Evolutionary conservation across 768 basidiomycete genomes (phyloP), one percentile per base, ranked within the genome.

Genomic region (Psilocybe azurescens): DNA sequence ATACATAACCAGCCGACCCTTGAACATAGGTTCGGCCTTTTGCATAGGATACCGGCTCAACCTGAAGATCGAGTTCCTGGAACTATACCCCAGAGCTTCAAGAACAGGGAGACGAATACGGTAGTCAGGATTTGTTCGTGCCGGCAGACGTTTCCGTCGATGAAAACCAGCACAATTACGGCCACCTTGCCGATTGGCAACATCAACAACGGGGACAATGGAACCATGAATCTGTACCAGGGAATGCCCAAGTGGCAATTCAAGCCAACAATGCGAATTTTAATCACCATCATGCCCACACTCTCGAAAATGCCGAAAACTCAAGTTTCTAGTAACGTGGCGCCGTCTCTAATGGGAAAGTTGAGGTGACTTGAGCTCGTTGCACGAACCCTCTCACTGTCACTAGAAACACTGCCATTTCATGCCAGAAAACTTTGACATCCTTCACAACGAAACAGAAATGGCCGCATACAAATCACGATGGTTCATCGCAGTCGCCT

Each of bases 1-100:
- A 16, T 29, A 14, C 20, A 54, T 16, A 38, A 1, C 51, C 59
- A 36, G 33, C 46, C 14, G 30, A 29, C 56, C 48, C 38, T 52
- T 61, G 33, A 66, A 46, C 48, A 46, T 63, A 95, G 94, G 1
- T 97, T 92, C 73, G 95, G 95, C 4, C 84, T 97, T 20, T 79
- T 99, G 39, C 97, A 99, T 75, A 89, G 97, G 57, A 97, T 99
- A 65, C 96, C 96, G 5, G 86, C 90, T 38, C 88, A 91, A 47
- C 82, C 88, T 10, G 77, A 80, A 32, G 86, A 89, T 62, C 84
- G 81, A 47, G 68, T 82, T 55, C 83, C 85, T 5, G 86, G 86
- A 41, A 77, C 82, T 53, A 76, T 81, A n/a, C 88, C 88, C 7
- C 80, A 20, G 86, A 87, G 69, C 75, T 88, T 10, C 79, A 76